Evolutionary conservation across 495 filamentous ascomycete species (phyloP).

Genomic region (Annulohypoxylon moriforme): DNA sequence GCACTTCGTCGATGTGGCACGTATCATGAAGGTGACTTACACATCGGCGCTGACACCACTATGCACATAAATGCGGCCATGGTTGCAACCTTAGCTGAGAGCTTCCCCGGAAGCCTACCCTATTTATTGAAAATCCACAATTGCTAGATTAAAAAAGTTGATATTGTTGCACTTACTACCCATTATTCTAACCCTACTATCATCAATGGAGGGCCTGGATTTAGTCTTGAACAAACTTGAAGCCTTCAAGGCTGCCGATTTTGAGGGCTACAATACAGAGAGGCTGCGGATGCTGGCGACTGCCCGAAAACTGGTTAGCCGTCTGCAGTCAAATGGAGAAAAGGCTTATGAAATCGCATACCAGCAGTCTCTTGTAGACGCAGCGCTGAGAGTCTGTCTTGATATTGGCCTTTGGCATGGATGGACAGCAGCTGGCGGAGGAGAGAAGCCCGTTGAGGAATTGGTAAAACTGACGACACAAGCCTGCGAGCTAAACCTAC

Average conservation of each 20-base stretch:
- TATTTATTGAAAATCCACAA: neutral
- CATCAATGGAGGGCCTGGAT: slow-evolving; percentile 4
- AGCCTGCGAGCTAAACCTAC: slow-evolving; percentile 38
- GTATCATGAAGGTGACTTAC: neutral
- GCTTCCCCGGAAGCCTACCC: neutral
- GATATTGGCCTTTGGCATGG: slow-evolving; percentile 40
- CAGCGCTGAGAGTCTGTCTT: slow-evolving; percentile 28
- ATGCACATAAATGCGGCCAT: neutral
- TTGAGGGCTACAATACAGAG: slow-evolving; percentile 28
- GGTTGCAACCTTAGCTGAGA: neutral
- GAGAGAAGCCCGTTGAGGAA: slow-evolving; percentile 37
- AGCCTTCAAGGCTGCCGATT: slow-evolving; percentile 26
- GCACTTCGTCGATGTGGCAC: neutral
- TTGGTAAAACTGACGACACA: slow-evolving; percentile 27
- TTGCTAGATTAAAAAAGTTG: neutral
- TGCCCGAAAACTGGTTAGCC: slow-evolving; percentile 35
- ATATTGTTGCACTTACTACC: neutral
- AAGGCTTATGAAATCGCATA: slow-evolving; percentile 28
- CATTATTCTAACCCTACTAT: neutral
- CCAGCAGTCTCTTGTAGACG: slow-evolving; percentile 29
- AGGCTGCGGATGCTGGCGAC: slow-evolving; percentile 29
- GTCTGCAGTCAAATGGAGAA: slow-evolving; percentile 40
- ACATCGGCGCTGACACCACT: neutral
- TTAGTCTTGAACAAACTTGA: slow-evolving; percentile 25
- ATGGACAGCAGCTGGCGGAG: slow-evolving; percentile 38